Evolutionary conservation across 768 basidiomycete species (phyloP).

Genomic region (Tricholoma furcatifolium): DNA sequence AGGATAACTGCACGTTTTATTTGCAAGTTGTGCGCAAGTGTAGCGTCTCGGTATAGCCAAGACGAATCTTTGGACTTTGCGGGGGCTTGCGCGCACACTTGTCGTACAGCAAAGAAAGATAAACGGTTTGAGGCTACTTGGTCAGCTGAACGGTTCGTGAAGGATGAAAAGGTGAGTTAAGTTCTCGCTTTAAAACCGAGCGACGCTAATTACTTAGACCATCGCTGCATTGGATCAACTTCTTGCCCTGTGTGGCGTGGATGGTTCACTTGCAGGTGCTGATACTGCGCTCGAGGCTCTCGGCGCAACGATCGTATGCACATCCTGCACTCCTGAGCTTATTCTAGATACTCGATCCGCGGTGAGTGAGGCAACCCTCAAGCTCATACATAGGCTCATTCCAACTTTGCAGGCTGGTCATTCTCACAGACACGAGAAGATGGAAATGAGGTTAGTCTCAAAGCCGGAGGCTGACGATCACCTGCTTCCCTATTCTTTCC

Average conservation of each 20-base stretch:
- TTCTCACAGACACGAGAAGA: constrained; percentile 59
- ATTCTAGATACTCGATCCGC: constrained; percentile 46
- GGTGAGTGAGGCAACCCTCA: constrained; percentile 31
- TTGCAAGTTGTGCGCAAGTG: constrained; percentile 50
- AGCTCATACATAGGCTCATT: not conserved
- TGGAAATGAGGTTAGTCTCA: constrained; percentile 37
- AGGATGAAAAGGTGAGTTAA: constrained; percentile 51
- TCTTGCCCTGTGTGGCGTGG: constrained; percentile 27
- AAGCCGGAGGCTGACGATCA: constrained; percentile 17
- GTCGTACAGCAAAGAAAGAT: constrained; percentile 33
- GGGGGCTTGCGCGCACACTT: constrained; percentile 60
- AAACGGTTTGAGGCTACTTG: constrained; percentile 33
- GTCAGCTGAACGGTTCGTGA: constrained; percentile 51
- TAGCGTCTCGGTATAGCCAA: constrained; percentile 30
- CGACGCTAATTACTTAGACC: constrained; percentile 35
- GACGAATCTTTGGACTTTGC: constrained; percentile 54
- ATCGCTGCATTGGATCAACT: constrained; percentile 40
- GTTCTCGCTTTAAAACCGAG: not conserved
- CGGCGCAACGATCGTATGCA: constrained; percentile 40
- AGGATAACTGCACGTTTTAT: constrained; percentile 58
- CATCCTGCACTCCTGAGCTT: constrained; percentile 47
- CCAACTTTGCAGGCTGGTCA: constrained; percentile 51
- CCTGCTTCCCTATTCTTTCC: constrained; percentile 16
- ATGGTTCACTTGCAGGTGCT: constrained; percentile 27
- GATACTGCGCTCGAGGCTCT: constrained; percentile 19